These are phyloP conservation scores for Parietichytrium sp. DNA, from an alignment of 108 stramenopile genomes.

Conservation along the genomic window DNA sequence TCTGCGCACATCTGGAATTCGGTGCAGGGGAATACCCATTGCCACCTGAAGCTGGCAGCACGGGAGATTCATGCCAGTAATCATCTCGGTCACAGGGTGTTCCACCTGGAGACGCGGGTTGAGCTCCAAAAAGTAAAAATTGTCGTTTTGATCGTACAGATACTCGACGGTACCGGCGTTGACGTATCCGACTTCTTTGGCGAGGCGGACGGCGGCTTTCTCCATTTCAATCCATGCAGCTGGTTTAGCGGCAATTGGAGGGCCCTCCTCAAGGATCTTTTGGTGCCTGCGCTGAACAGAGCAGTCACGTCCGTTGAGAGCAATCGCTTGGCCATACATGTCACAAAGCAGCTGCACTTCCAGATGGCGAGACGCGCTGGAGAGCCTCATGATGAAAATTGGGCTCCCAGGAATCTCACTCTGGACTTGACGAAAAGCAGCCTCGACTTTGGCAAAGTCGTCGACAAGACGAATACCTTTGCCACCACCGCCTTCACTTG, in stretches of 20 bases:
- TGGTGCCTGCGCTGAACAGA: conserved; percentile 97
- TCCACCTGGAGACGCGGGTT: conserved; percentile 96
- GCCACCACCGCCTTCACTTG: conserved; percentile 97
- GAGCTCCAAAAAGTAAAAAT: conserved; percentile 97
- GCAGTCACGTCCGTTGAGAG: conserved; percentile 98
- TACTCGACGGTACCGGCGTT: conserved; percentile 99
- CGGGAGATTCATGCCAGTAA: conserved; percentile 92
- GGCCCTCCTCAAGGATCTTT: conserved; percentile 97
- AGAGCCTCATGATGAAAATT: conserved; percentile 91
- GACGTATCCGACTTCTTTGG: conserved; percentile 94
- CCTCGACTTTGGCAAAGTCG: conserved; percentile 65
- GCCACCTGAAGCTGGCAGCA: conserved; percentile 95
- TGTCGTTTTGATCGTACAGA: conserved; percentile 80
- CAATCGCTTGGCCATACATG: conserved; percentile 93
- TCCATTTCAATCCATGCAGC: conserved; percentile 94
- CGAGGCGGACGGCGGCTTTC: conserved; percentile 87
- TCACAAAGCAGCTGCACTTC: conserved; percentile 98
- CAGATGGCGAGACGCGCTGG: conserved; percentile 80
- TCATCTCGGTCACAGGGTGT: conserved; percentile 99
- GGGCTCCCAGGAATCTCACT: conserved; percentile 96
- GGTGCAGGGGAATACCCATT: conserved; percentile 95
- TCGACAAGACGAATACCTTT: conserved; percentile 95
- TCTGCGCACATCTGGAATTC: conserved; percentile 91
- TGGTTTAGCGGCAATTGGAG: conserved; percentile 85
- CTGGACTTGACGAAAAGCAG: conserved; percentile 91